phyloP scores from a whole-genome alignment of 164 flowering plant genomes.

The Euptelea pleiosperma region DNA sequence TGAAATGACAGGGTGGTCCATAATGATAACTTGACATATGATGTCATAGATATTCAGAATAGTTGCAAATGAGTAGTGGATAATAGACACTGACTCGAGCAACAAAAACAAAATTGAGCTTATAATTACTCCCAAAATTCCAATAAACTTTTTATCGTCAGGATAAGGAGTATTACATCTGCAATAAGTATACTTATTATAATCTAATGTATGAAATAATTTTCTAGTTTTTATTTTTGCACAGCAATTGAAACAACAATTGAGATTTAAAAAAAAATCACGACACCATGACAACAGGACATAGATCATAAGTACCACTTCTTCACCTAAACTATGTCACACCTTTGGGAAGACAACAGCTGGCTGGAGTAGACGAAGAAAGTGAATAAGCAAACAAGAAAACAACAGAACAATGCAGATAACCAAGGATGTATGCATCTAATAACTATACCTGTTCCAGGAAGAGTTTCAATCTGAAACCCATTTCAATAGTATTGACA shows the following conservation, averaged over 20 bases:
- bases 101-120: neutral
- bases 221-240: too few relatives aligned
- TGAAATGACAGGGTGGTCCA: neutral
- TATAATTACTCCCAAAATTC: neutral
- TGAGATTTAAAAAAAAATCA: too few relatives aligned
- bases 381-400: neutral
- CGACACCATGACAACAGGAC: neutral
- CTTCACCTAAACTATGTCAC: neutral
- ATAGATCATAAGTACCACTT: neutral
- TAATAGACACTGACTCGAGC: neutral
- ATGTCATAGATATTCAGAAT: neutral
- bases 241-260: too few relatives aligned
- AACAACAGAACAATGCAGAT: neutral
- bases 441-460: constrained; percentile 75
- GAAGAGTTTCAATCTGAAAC: constrained; percentile 78
- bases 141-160: neutral
- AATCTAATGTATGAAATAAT: too few relatives aligned
- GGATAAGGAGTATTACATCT: neutral
- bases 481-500: constrained; percentile 78
- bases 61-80: neutral
- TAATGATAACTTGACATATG: neutral
- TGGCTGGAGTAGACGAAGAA: neutral
- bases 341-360: too few relatives aligned
- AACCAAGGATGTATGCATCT: neutral
- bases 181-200: too few relatives aligned